Percentiles rank a stretch among this genome's conserved stretches.
Evolutionary conservation across 1,139 yeast genomes (phyloP).

Genomic region (Sugiyamaella neomexicana): DNA sequence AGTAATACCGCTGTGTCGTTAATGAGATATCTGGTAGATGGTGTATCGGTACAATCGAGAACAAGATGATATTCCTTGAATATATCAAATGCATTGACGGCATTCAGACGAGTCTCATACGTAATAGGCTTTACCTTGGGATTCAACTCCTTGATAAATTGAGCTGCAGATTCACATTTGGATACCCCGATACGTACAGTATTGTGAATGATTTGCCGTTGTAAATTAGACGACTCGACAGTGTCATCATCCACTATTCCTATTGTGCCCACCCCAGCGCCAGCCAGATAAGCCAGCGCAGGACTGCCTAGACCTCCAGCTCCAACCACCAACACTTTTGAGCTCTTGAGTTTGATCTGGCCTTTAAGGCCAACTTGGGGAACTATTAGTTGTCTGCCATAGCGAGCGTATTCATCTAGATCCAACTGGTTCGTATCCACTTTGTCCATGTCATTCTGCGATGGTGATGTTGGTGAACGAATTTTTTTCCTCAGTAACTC

Average conservation of each 20-base stretch:
- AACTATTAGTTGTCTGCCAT: constrained; percentile 95
- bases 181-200: constrained; percentile 62
- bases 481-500: constrained; percentile 9
- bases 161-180: constrained; percentile 78
- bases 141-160: constrained; percentile 55
- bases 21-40: constrained; percentile 79
- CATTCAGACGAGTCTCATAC: constrained; percentile 53
- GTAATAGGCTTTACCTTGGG: constrained; percentile 62
- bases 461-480: background rate
- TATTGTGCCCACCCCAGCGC: constrained; percentile 70
- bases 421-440: constrained; percentile 41
- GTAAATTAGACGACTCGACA: constrained; percentile 83
- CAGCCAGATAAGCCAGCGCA: constrained; percentile 77
- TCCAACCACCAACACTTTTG: constrained; percentile 77
- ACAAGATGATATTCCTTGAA: constrained; percentile 68
- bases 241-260: constrained; percentile 87
- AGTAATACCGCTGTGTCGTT: constrained; percentile 79
- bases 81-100: constrained; percentile 63
- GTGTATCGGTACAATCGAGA: constrained; percentile 94
- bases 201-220: constrained; percentile 82
- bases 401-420: constrained; percentile 71
- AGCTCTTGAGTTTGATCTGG: constrained; percentile 57
- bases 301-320: constrained; percentile 99
- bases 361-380: constrained; percentile 65
- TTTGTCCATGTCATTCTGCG: background rate